Conservation (phyloP, 2,329 filamentous ascomycete genomes). For the Aspergillus sp. region DNA sequence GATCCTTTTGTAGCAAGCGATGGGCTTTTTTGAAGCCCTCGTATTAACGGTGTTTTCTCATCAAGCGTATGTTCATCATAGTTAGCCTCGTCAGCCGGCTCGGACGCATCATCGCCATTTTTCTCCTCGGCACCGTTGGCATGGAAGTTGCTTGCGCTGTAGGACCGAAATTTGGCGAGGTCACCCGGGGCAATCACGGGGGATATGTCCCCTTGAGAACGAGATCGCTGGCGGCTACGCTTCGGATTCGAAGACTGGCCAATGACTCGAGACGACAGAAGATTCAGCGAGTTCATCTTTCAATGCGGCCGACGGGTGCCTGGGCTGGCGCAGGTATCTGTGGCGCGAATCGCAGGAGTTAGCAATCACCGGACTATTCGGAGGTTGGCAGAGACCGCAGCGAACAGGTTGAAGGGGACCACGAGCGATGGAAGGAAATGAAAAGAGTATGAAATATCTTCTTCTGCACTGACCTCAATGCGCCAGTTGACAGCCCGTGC, state of each 20-base stretch:
- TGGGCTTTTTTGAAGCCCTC: slow-evolving; percentile 38
- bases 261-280: slow-evolving; percentile 81
- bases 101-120: slow-evolving; percentile 24
- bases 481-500: slow-evolving; percentile 38
- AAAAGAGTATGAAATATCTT: slow-evolving; percentile 14
- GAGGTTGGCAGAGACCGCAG: neutral
- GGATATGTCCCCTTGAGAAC: slow-evolving; percentile 51
- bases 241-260: slow-evolving; percentile 55
- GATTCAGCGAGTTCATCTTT: slow-evolving; percentile 96
- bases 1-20: slow-evolving; percentile 37
- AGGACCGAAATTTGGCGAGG: slow-evolving; percentile 41
- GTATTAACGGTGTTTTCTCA: slow-evolving; percentile 71
- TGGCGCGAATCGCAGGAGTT: slow-evolving; percentile 19
- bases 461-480: slow-evolving; percentile 37
- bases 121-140: slow-evolving; percentile 30
- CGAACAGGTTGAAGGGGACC: neutral
- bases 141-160: slow-evolving; percentile 43
- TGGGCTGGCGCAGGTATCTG: slow-evolving; percentile 38
- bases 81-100: slow-evolving; percentile 26
- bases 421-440: slow-evolving; percentile 2
- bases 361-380: slow-evolving; percentile 12
- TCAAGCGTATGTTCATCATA: slow-evolving; percentile 41
- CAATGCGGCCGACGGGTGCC: slow-evolving; percentile 49
- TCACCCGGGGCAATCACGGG: slow-evolving; percentile 32
- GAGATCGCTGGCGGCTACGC: slow-evolving; percentile 52